phyloP scores from a whole-genome alignment of 768 basidiomycete genomes.

The Xerocomellus intermedius region DNA sequence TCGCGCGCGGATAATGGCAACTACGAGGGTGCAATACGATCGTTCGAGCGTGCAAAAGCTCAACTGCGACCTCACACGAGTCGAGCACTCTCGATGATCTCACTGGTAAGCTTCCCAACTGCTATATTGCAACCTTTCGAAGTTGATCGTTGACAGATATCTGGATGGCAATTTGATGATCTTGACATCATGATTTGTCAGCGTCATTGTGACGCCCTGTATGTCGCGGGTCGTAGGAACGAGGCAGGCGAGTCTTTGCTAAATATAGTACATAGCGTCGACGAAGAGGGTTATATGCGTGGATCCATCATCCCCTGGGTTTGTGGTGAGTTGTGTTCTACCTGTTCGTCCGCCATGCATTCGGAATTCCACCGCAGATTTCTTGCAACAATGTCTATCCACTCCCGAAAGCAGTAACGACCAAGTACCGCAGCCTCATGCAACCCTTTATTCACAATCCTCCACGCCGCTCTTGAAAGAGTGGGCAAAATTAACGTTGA shows the following conservation, averaged over 20 bases:
- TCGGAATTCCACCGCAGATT: no score
- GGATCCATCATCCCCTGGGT: background rate
- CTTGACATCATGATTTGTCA: background rate
- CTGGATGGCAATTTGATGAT: background rate
- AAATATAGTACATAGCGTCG: no score
- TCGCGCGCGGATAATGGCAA: background rate
- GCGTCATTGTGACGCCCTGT: background rate
- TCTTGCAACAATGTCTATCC: no score
- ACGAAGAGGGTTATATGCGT: no score
- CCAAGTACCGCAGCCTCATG: no score
- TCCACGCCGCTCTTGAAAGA: background rate
- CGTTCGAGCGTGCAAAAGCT: background rate
- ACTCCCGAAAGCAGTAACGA: no score
- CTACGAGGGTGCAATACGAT: background rate
- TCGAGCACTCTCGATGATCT: background rate
- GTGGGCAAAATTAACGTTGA: background rate
- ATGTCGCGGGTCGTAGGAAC: no score
- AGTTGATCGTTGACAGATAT: background rate
- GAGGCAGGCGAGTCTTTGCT: no score
- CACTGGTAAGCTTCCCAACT: background rate
- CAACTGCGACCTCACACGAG: background rate
- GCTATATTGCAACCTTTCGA: background rate
- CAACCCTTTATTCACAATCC: no score
- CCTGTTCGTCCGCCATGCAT: no score
- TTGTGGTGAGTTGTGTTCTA: background rate